A percentile compares a stretch with the other conserved stretches of the same genome.
phyloP scores from a whole-genome alignment of 2,329 filamentous ascomycete genomes.

The Sarocladium strictum region DNA sequence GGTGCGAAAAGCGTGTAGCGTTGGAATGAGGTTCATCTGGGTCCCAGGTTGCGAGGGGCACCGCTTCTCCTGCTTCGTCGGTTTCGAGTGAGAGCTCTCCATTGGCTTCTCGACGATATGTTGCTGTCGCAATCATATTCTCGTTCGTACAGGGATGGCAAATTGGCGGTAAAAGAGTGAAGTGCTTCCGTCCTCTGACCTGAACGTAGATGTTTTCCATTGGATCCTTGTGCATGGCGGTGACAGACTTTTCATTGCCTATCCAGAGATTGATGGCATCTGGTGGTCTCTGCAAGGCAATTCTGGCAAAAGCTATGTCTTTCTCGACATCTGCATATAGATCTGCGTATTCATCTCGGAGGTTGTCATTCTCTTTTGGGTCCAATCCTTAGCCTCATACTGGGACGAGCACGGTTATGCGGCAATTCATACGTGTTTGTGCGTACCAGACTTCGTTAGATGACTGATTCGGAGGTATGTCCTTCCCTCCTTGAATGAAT shows the following conservation, averaged over 20 bases:
- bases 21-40: slow-evolving; percentile 50
- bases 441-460: slow-evolving; percentile 58
- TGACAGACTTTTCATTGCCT: slow-evolving; percentile 63
- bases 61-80: slow-evolving; percentile 28
- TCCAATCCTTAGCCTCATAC: background rate
- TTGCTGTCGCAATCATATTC: slow-evolving; percentile 46
- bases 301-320: slow-evolving; percentile 65
- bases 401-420: background rate
- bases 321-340: slow-evolving; percentile 58
- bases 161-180: slow-evolving; percentile 66
- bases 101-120: slow-evolving; percentile 42
- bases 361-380: slow-evolving; percentile 67
- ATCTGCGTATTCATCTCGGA: slow-evolving; percentile 62
- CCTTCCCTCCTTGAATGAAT: slow-evolving; percentile 53
- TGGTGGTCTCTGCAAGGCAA: slow-evolving; percentile 58
- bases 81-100: slow-evolving; percentile 23
- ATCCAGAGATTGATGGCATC: slow-evolving; percentile 84
- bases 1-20: slow-evolving; percentile 51
- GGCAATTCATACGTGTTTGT: slow-evolving; percentile 57
- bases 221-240: slow-evolving; percentile 73
- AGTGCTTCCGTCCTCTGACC: slow-evolving; percentile 66
- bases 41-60: slow-evolving; percentile 72
- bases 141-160: slow-evolving; percentile 67
- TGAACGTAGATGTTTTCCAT: slow-evolving; percentile 85
- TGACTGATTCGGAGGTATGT: slow-evolving; percentile 17